A percentile compares a stretch with the other conserved stretches of the same genome.
Evolutionary conservation across 2,329 filamentous ascomycete genomes (phyloP).

Genomic region (Pseudovirgaria hyperparasitica): DNA sequence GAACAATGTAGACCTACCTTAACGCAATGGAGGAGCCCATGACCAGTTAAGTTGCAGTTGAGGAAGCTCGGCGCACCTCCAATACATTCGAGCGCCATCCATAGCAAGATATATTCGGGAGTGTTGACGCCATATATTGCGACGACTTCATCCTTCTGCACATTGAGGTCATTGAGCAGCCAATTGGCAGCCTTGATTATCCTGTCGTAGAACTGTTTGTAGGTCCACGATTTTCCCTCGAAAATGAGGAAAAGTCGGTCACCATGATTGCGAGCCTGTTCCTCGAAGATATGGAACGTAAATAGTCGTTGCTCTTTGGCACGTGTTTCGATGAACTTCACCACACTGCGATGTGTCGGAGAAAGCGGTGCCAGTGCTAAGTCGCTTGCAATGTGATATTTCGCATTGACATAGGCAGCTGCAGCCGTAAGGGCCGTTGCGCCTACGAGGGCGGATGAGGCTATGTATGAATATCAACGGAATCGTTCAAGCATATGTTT

Average conservation of each 20-base stretch:
- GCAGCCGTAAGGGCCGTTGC: slow-evolving; percentile 15
- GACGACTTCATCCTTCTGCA: slow-evolving; percentile 19
- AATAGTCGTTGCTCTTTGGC: slow-evolving; percentile 12
- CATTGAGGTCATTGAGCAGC: slow-evolving; percentile 18
- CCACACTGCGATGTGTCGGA: slow-evolving; percentile 6
- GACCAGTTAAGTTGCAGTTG: slow-evolving; percentile 24
- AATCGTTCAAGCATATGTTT: too few relatives aligned
- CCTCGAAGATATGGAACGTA: slow-evolving; percentile 19
- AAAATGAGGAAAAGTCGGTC: slow-evolving; percentile 22
- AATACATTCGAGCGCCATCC: slow-evolving; percentile 23
- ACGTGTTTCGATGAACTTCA: slow-evolving; percentile 11
- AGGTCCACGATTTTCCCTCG: slow-evolving; percentile 21
- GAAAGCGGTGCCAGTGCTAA: slow-evolving; percentile 10
- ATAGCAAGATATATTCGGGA: slow-evolving; percentile 23
- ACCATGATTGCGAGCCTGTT: slow-evolving; percentile 18
- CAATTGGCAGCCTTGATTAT: slow-evolving; percentile 20
- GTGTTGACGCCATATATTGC: slow-evolving; percentile 23
- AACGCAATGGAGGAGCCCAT: slow-evolving; percentile 21
- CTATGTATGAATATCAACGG: too few relatives aligned
- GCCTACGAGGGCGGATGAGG: slow-evolving; percentile 15
- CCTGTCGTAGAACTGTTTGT: slow-evolving; percentile 18
- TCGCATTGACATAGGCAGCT: slow-evolving; percentile 24
- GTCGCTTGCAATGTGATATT: slow-evolving; percentile 19
- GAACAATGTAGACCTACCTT: slow-evolving; percentile 10
- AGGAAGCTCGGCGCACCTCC: slow-evolving; percentile 20